A percentile compares a stretch with the other conserved stretches of the same genome.
phyloP scores from a whole-genome alignment of 371 early-diverging fungal genomes.

The Mortierella sp. region DNA sequence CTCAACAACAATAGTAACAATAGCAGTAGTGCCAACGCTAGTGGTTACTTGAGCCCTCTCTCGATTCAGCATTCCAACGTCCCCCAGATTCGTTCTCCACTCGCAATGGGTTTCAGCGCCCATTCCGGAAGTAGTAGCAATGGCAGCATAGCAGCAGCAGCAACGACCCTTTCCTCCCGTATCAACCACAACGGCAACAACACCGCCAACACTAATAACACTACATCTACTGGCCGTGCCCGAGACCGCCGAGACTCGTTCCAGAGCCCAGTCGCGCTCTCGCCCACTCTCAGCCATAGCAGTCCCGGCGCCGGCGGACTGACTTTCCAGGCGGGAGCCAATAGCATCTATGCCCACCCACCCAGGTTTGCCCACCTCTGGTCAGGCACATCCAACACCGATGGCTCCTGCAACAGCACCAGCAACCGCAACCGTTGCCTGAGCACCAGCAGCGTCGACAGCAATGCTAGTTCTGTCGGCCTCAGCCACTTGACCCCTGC shows the following conservation, averaged over 20 bases:
- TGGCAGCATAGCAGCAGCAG: constrained; percentile 6
- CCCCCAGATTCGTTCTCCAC: constrained; percentile 34
- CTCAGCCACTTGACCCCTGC: constrained; percentile 43
- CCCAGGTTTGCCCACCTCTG: constrained; percentile 28
- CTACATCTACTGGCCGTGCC: constrained; percentile 10
- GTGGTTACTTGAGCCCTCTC: constrained; percentile 24
- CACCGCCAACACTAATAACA: background rate
- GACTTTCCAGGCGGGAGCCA: constrained; percentile 7
- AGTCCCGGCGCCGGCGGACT: constrained; percentile 21
- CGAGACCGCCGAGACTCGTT: constrained; percentile 38
- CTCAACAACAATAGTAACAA: constrained; percentile 13
- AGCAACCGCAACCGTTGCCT: constrained; percentile 41
- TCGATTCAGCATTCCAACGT: constrained; percentile 21
- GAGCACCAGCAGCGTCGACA: constrained; percentile 50
- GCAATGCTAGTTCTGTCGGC: constrained; percentile 44
- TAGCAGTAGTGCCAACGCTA: constrained; percentile 15
- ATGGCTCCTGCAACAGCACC: constrained; percentile 12
- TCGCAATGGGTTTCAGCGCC: constrained; percentile 27
- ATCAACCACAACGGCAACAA: constrained; percentile 4
- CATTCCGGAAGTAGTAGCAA: constrained; percentile 14
- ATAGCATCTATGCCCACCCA: constrained; percentile 27
- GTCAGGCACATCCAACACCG: constrained; percentile 10
- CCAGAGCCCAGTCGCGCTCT: constrained; percentile 38
- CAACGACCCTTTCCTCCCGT: background rate
- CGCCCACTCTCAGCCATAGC: constrained; percentile 32